Evolutionary conservation across 192 early-diverging fungal genomes (phyloP).

Genomic region (Coemansia umbellata): DNA sequence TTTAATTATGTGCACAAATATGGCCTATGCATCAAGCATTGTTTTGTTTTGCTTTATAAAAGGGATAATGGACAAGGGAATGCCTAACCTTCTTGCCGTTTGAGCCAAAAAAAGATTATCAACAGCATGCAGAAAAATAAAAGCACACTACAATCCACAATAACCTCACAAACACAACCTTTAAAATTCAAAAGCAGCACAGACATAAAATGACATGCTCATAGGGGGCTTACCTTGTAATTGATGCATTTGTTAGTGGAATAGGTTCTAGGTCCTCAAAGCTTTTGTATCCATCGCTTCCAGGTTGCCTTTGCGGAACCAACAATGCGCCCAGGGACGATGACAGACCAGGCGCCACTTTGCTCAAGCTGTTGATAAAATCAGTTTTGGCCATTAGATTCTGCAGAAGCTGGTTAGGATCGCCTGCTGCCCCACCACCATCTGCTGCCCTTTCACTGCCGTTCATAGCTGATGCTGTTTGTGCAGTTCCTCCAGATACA

Average conservation of each 20-base stretch:
- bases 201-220: too few relatives aligned
- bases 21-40: too few relatives aligned
- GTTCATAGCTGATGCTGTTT: not conserved
- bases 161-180: too few relatives aligned
- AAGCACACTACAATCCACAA: too few relatives aligned
- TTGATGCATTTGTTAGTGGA: slow-evolving; percentile 29
- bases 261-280: slow-evolving; percentile 39
- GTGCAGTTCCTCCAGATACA: not conserved
- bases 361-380: slow-evolving; percentile 33
- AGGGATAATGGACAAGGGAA: too few relatives aligned
- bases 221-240: slow-evolving; percentile 34
- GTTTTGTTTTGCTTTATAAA: too few relatives aligned
- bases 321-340: slow-evolving; percentile 20
- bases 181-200: too few relatives aligned
- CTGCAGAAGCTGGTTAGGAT: slow-evolving; percentile 28
- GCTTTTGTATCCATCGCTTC: slow-evolving; percentile 5
- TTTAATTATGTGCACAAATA: too few relatives aligned
- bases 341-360: slow-evolving; percentile 35
- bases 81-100: too few relatives aligned
- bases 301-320: slow-evolving; percentile 13
- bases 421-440: not conserved
- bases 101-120: too few relatives aligned
- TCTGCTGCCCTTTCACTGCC: not conserved
- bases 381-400: slow-evolving; percentile 38
- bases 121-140: too few relatives aligned